phyloP scores from a whole-genome alignment of 2,329 filamentous ascomycete species.

The Xylariaceae sp. region DNA sequence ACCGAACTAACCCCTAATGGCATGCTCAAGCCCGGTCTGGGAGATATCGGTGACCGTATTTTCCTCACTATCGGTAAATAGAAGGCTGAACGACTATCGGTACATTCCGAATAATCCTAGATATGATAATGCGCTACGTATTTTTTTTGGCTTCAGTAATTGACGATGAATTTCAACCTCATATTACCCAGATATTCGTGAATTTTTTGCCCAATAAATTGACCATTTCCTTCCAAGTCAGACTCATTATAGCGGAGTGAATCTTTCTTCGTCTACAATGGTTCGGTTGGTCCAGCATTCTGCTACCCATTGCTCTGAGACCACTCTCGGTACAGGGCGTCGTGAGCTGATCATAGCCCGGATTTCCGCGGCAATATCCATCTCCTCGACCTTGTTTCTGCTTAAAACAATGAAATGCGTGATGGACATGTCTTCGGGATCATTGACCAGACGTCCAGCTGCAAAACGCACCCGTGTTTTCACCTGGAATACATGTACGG shows the following conservation, averaged over 20 bases:
- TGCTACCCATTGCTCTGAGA: conserved; percentile 67
- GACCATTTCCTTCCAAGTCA: neutral
- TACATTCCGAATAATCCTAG: neutral
- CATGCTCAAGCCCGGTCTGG: conserved; percentile 86
- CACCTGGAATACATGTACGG: conserved; percentile 40
- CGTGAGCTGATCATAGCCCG: conserved; percentile 42
- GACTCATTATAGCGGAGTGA: conserved; percentile 28
- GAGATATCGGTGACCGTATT: conserved; percentile 84
- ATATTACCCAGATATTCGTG: neutral
- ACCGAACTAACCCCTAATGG: conserved; percentile 66
- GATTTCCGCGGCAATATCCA: conserved; percentile 40
- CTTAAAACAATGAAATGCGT: conserved; percentile 69
- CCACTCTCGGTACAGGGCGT: conserved; percentile 59
- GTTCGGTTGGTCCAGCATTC: conserved; percentile 77
- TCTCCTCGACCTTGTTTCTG: conserved; percentile 34
- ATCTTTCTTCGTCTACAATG: conserved; percentile 70
- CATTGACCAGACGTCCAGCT: conserved; percentile 53
- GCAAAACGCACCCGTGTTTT: conserved; percentile 62
- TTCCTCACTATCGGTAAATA: conserved; percentile 86
- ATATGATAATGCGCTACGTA: neutral
- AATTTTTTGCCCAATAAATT: neutral
- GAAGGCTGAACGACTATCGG: neutral
- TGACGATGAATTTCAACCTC: neutral
- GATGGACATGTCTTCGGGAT: conserved; percentile 46
- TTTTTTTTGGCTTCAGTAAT: neutral